phyloP scores from a whole-genome alignment of 2,329 filamentous ascomycete species.

The Diplocarpon rosae region DNA sequence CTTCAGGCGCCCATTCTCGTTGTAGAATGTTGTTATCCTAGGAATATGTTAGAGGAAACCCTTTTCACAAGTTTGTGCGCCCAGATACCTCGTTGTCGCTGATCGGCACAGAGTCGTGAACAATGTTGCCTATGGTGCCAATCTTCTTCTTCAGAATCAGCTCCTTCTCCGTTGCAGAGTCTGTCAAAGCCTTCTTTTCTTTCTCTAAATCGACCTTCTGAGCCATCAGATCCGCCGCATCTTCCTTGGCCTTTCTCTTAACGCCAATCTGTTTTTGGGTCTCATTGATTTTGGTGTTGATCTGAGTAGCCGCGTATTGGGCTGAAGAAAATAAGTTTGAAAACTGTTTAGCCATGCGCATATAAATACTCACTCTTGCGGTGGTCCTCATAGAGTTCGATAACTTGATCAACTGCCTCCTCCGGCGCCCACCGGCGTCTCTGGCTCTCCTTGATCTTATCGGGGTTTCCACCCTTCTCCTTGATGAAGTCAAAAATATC shows the following conservation, averaged over 20 bases:
- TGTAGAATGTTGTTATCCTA: slow-evolving; percentile 71
- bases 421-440: slow-evolving; percentile 69
- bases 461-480: slow-evolving; percentile 83
- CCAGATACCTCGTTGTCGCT: slow-evolving; percentile 61
- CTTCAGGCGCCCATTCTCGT: slow-evolving; percentile 71
- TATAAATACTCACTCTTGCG: slow-evolving; percentile 47
- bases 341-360: not conserved
- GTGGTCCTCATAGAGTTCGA: slow-evolving; percentile 76
- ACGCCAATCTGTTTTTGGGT: slow-evolving; percentile 81
- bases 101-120: slow-evolving; percentile 77
- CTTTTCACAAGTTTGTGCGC: not conserved
- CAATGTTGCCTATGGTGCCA: slow-evolving; percentile 79
- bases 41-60: slow-evolving; percentile 1
- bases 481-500: slow-evolving; percentile 70
- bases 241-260: slow-evolving; percentile 92
- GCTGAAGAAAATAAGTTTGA: slow-evolving; percentile 32
- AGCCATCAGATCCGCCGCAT: slow-evolving; percentile 67
- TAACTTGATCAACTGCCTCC: slow-evolving; percentile 82
- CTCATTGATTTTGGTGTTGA: slow-evolving; percentile 76
- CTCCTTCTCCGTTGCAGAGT: slow-evolving; percentile 66
- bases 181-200: slow-evolving; percentile 70
- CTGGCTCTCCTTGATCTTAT: slow-evolving; percentile 87
- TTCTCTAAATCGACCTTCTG: slow-evolving; percentile 70
- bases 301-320: slow-evolving; percentile 67
- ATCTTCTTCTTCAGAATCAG: slow-evolving; percentile 63